A percentile compares a stretch with the other conserved stretches of the same genome.
Conservation (phyloP, 225 moss, liverwort and hornwort genomes). For the Straminergon stramineum region DNA sequence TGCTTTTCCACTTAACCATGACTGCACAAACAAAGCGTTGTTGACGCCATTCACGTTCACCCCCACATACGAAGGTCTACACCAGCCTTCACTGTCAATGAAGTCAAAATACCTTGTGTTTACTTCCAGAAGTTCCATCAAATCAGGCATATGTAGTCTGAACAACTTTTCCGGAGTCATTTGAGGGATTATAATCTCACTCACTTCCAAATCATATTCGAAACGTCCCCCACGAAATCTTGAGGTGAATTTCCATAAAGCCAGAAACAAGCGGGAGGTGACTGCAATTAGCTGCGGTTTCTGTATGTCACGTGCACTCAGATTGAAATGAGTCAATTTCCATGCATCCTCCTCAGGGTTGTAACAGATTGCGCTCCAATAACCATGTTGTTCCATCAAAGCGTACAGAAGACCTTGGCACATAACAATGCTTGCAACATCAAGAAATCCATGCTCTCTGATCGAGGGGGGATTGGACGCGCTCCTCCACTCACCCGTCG, state of each 20-base stretch:
- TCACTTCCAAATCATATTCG: neutral
- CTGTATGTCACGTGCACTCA: too few relatives aligned
- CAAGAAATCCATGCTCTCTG: neutral
- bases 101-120: too few relatives aligned
- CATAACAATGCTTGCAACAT: too few relatives aligned
- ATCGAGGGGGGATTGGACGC: neutral
- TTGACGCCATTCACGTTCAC: neutral
- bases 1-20: neutral
- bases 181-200: neutral
- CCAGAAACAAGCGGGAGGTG: neutral
- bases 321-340: neutral
- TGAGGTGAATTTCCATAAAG: neutral
- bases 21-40: neutral
- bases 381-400: fast-evolving
- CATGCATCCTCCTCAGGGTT: neutral
- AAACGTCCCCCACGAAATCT: neutral
- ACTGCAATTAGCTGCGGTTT: neutral
- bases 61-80: fast-evolving
- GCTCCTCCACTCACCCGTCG: neutral
- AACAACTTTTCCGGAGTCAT: neutral
- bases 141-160: neutral
- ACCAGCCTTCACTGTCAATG: neutral
- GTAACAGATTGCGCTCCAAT: neutral
- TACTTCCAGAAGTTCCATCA: neutral
- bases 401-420: neutral